A percentile compares a stretch with the other conserved stretches of the same genome.
Conservation (phyloP, 208 protist species). For the Plasmodiophora brassicae region DNA sequence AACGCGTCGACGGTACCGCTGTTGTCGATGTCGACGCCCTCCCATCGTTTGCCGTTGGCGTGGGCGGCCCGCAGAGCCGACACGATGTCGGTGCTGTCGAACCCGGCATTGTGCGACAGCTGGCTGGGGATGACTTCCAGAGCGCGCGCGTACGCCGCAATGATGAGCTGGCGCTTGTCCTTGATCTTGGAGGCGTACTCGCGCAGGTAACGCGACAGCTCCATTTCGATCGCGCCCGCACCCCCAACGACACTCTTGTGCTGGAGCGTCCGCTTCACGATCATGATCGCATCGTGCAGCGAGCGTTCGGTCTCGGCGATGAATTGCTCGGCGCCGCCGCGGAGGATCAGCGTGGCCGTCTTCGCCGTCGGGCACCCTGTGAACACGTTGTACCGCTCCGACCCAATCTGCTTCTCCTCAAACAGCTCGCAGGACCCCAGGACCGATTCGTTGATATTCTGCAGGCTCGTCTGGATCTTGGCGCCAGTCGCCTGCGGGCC, state of each 20-base stretch:
- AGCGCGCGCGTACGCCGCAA: constrained; percentile 94
- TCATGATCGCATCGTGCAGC: constrained; percentile 99
- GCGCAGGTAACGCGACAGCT: constrained; percentile 91
- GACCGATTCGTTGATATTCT: constrained; percentile 78
- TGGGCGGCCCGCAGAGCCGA: constrained; percentile 98
- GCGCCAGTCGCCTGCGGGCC: constrained; percentile 52
- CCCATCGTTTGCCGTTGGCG: constrained; percentile 61
- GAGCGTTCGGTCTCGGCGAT: constrained; percentile 95
- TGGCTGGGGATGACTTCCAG: constrained; percentile 98
- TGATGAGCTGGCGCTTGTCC: constrained; percentile 98
- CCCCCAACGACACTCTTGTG: constrained; percentile 95
- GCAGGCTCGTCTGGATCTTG: constrained; percentile 94
- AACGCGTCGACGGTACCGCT: constrained; percentile 88
- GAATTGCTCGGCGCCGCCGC: constrained; percentile 97
- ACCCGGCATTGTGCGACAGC: constrained; percentile 98
- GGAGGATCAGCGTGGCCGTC: constrained; percentile 68
- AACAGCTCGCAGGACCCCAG: constrained; percentile 76
- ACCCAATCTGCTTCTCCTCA: constrained; percentile 97
- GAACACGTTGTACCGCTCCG: constrained; percentile 95
- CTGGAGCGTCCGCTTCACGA: constrained; percentile 62
- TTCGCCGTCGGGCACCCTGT: constrained; percentile 82
- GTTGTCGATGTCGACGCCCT: constrained; percentile 50
- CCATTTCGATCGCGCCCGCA: constrained; percentile 99
- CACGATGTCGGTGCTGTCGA: constrained; percentile 98
- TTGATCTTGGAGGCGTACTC: constrained; percentile 89